These are phyloP conservation scores for Solanum clarkiae DNA, from an alignment of 257 asterid species.

Conservation along the genomic window DNA sequence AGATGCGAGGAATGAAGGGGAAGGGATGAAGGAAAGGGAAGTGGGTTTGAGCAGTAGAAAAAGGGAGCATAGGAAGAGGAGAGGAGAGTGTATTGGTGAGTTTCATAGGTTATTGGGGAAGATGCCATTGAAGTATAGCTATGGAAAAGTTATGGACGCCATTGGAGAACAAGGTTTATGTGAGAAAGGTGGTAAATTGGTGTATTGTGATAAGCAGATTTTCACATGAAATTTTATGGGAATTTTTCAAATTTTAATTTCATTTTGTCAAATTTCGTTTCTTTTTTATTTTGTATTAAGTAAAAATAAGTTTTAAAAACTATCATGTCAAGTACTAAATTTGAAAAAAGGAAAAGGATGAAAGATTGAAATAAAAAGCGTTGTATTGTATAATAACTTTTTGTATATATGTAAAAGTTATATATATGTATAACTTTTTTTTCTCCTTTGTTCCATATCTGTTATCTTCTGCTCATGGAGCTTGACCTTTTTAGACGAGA, in stretches of 20 bases:
- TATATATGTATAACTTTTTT: too few relatives aligned
- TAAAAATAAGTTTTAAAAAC: too few relatives aligned
- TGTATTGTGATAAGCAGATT: slow-evolving; percentile 54
- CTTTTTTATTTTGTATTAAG: background rate
- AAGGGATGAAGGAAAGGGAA: slow-evolving; percentile 27
- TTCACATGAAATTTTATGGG: background rate
- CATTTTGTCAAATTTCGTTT: background rate
- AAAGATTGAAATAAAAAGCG: too few relatives aligned
- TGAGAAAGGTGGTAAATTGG: slow-evolving; percentile 47
- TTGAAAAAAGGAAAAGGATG: too few relatives aligned
- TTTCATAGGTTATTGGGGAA: slow-evolving; percentile 57
- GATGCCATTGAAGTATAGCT: slow-evolving; percentile 74
- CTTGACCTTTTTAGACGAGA: too few relatives aligned
- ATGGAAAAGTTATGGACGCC: slow-evolving; percentile 57
- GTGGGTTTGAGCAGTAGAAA: slow-evolving; percentile 78
- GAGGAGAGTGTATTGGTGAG: slow-evolving; percentile 68
- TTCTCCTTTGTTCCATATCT: too few relatives aligned
- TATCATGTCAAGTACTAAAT: background rate
- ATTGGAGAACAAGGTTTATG: slow-evolving; percentile 86
- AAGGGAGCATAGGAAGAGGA: slow-evolving; percentile 70
- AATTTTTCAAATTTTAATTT: background rate
- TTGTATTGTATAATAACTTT: too few relatives aligned
- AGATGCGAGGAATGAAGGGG: slow-evolving; percentile 75
- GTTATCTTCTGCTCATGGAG: too few relatives aligned
- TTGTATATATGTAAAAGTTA: too few relatives aligned